These are phyloP conservation scores for Pelargonium citronellum DNA, from an alignment of 441 rosid species.

Conservation along the genomic window DNA sequence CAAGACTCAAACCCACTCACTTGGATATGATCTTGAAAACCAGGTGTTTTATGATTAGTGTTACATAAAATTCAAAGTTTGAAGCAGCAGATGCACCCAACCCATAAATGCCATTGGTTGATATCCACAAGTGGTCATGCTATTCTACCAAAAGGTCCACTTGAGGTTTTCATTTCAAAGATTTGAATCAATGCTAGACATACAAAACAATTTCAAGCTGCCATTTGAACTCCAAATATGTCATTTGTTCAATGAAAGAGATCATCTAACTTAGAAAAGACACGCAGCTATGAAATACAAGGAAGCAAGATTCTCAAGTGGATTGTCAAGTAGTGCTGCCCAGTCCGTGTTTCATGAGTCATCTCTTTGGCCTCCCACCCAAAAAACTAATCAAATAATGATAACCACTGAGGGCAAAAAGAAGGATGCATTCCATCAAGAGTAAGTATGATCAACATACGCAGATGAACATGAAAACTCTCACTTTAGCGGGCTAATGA, in stretches of 20 bases:
- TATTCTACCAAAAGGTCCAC: not conserved
- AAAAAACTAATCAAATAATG: too few relatives aligned
- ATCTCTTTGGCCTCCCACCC: too few relatives aligned
- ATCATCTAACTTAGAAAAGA: not conserved
- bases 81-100: not conserved
- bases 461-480: too few relatives aligned
- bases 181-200: not conserved
- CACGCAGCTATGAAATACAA: not conserved
- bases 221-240: not conserved
- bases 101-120: conserved; percentile 5
- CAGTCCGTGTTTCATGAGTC: too few relatives aligned
- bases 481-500: too few relatives aligned
- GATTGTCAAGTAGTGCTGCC: not conserved
- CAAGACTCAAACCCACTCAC: not conserved
- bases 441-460: too few relatives aligned
- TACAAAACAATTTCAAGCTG: not conserved
- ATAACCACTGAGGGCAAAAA: too few relatives aligned
- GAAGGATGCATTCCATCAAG: too few relatives aligned
- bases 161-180: not conserved
- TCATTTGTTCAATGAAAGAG: not conserved
- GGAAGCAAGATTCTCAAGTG: not conserved
- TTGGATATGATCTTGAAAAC: not conserved
- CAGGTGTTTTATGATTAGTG: not conserved
- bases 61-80: not conserved
- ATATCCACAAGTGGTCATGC: not conserved